Base-by-base conservation (phyloP, 2,329 filamentous ascomycete species). In the Claviceps digitariae region DNA sequence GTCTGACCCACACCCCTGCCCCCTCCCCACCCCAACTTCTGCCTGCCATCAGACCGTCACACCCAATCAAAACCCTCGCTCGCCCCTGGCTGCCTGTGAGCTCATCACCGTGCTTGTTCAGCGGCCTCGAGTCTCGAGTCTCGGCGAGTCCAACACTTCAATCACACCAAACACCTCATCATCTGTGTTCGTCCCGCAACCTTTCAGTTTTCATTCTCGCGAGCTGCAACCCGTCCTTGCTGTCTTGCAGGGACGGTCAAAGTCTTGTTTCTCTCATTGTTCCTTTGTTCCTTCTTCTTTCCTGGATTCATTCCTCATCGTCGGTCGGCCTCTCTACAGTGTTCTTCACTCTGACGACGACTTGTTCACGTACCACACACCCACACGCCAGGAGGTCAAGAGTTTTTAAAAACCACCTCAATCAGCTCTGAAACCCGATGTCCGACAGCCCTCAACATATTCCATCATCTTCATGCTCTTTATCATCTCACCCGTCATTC, bases 81-180 rank as follows among this genome's bases (percentile, higher is more conserved):
- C 47, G 47, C 53, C 54, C 55, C 55, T 54, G 54, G 45, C 50
- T 53, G 50, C 57, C 58, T 58, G 61, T 63, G 61, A 63, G 59
- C 60, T 61, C 59, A 60, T 60, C 58, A 61, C 55, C 44, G 15
- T 46, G 17, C 31, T 40, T 54, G 47, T 55, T 52, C 48, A 48
- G 52, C 36, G 51, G 43, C 38, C 38, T 56, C 58, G 51, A 52
- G 31, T 53, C 52, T n/a, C 17, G 41, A 52, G 20, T 45, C 27
- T 54, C 50, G 34, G n/a, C n/a, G n/a, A n/a, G n/a, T n/a, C n/a
- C n/a, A n/a, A n/a, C n/a, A n/a, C n/a, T n/a, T n/a, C n/a, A n/a
- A n/a, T n/a, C 29, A 46, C 44, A 52, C 50, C 49, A 34, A 21
- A 43, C 31, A 51, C 51, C 41, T 45, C 43, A 29, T 21, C n/a